Conservation (phyloP, 306 rosid species). For the Glycine latifolia region DNA sequence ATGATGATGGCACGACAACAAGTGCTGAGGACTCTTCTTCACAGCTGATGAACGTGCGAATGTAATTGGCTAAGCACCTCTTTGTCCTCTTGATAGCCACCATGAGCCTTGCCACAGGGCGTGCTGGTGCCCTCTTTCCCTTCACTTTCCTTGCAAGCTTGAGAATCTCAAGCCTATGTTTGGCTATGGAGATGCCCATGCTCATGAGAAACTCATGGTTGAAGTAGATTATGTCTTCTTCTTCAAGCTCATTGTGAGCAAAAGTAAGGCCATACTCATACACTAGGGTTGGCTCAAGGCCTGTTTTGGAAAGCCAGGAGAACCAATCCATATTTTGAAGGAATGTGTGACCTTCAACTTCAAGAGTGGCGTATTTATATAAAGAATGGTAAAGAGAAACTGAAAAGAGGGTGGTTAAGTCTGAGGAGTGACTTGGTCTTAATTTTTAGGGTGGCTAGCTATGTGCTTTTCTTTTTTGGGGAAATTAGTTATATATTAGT, state of each 20-base stretch:
- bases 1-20: slow-evolving; percentile 62
- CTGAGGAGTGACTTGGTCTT: slow-evolving; percentile 41
- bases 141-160: slow-evolving; percentile 72
- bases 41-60: slow-evolving; percentile 48
- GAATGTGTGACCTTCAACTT: slow-evolving; percentile 28
- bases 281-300: slow-evolving; percentile 76
- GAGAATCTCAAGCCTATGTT: slow-evolving; percentile 91
- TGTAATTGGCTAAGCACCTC: slow-evolving; percentile 60
- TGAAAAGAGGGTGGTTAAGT: slow-evolving; percentile 41
- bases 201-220: slow-evolving; percentile 96
- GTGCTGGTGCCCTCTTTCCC: slow-evolving; percentile 45
- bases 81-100: slow-evolving; percentile 76
- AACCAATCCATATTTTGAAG: slow-evolving; percentile 81
- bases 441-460: background rate
- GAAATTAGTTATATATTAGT: slow-evolving; percentile 47
- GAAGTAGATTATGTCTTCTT: slow-evolving; percentile 81
- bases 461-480: slow-evolving; percentile 8
- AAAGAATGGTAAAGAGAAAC: background rate
- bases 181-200: slow-evolving; percentile 97
- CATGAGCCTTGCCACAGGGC: slow-evolving; percentile 58
- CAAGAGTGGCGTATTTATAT: slow-evolving; percentile 22
- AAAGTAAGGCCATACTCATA: slow-evolving; percentile 86
- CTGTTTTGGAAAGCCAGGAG: slow-evolving; percentile 88
- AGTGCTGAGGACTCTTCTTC: slow-evolving; percentile 73
- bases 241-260: slow-evolving; percentile 89